Evolutionary conservation across 2,329 filamentous ascomycete genomes (phyloP), one percentile per base, ranked within the genome.

Genomic region (Dactylella cylindrospora): DNA sequence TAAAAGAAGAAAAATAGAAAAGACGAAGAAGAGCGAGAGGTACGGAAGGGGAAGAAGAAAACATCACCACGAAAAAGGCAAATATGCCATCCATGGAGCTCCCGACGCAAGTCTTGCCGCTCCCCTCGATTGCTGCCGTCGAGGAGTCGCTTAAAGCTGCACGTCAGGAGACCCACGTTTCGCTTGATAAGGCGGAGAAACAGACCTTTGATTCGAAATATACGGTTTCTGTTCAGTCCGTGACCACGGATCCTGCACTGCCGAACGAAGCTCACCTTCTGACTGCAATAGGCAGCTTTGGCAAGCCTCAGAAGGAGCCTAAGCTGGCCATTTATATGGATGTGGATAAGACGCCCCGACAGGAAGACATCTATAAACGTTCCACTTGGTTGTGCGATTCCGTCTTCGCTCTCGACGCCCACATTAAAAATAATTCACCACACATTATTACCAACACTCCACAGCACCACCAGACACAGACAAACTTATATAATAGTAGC

Each of bases 321-420:
- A 54, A 44, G 43, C 19, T 50, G 15, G 25, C 29, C 29, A 49
- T 53, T 19, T 54, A 53, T 38, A 43, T 62, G 36, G 57, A 62
- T 28, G 26, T 53, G 44, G 57, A 54, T 53, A 62, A 62, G 44
- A 62, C 57, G 57, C 49, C 57, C 25, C 47, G 57, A 35, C 57
- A 62, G 19, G 57, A 54, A 47, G 57, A 62, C 45, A 62, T 54
- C 53, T 54, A 36, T 44, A 62, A 38, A 39, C 50, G 49, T 10
- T 62, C 57, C 43, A 54, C 57, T 12, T 62, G 57, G 57, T 44
- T 62, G 33, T 62, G 57, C 36, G 57, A 62, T 38, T 54, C 57
- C 8, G 43, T 62, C 19, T 46, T 62, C 32, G 57, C 57, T 29
- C 43, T 62, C 23, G 57, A 62, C 43, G 49, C 57, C 41, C 49